Percentiles rank a stretch among this genome's conserved stretches.
phyloP scores from a whole-genome alignment of 1,139 yeast genomes.

The Saccharomycopsis phalli region DNA sequence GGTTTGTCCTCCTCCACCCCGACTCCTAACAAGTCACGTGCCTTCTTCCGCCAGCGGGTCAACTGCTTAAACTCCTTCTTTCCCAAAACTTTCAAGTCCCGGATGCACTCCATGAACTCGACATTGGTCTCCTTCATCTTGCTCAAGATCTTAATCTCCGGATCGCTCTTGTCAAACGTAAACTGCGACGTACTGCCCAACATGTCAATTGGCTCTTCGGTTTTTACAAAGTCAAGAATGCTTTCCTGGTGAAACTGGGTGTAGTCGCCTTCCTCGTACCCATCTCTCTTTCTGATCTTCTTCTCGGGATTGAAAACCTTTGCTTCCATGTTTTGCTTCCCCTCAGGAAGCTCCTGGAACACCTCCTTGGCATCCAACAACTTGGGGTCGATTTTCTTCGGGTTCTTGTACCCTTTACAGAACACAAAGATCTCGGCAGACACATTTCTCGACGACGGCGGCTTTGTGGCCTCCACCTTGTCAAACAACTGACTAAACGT shows the following conservation, averaged over 20 bases:
- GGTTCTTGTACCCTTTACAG: constrained; percentile 93
- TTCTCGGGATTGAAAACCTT: constrained; percentile 91
- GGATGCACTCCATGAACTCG: constrained; percentile 74
- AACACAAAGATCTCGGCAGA: constrained; percentile 98
- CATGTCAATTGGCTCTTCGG: constrained; percentile 76
- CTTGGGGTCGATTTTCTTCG: constrained; percentile 88
- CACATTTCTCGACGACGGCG: constrained; percentile 97
- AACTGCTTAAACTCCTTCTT: constrained; percentile 82
- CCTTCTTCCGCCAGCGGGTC: constrained; percentile 80
- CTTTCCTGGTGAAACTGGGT: constrained; percentile 66
- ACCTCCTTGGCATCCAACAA: constrained; percentile 87
- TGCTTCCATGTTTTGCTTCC: constrained; percentile 77
- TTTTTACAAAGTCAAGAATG: constrained; percentile 68
- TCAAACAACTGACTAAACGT: constrained; percentile 92
- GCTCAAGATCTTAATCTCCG: constrained; percentile 62
- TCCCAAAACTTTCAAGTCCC: constrained; percentile 89
- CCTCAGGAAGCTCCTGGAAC: constrained; percentile 81
- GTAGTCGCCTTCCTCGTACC: constrained; percentile 94
- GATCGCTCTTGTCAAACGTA: constrained; percentile 50
- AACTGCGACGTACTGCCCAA: constrained; percentile 67
- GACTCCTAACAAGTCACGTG: constrained; percentile 68
- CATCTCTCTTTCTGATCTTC: constrained; percentile 84
- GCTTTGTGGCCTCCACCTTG: constrained; percentile 96
- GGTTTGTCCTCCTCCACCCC: constrained; percentile 36
- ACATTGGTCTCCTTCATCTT: constrained; percentile 68